Conservation (phyloP, 371 early-diverging fungal genomes). For the Amoeboaphelidium protococcarum region DNA sequence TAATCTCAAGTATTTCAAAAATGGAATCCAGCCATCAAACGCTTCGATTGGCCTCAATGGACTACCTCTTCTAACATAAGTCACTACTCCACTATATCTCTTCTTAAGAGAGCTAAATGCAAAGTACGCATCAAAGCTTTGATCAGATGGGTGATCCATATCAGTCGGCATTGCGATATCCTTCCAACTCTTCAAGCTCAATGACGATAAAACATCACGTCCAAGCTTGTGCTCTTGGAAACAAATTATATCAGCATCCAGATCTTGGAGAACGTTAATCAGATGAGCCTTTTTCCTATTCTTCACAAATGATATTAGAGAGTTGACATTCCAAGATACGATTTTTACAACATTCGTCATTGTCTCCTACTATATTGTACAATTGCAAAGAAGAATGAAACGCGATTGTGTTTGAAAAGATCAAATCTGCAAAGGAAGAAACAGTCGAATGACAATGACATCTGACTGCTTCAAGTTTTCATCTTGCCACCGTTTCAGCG, state of each 20-base stretch:
- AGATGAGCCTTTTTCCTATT: constrained; percentile 24
- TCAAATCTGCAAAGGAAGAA: no score
- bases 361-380: no score
- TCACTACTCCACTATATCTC: constrained; percentile 41
- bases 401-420: no score
- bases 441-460: no score
- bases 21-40: not conserved
- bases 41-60: not conserved
- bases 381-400: no score
- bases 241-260: constrained; percentile 42
- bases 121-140: constrained; percentile 40
- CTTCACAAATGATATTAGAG: constrained; percentile 21
- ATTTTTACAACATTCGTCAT: constrained; percentile 14
- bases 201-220: constrained; percentile 14
- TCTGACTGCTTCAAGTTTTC: no score
- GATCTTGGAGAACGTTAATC: constrained; percentile 17
- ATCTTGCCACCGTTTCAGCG: no score
- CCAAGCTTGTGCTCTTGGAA: constrained; percentile 54
- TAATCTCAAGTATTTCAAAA: constrained; percentile 39
- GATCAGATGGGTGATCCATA: constrained; percentile 25
- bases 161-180: constrained; percentile 37
- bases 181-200: constrained; percentile 22
- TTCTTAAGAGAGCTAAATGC: constrained; percentile 24
- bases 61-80: constrained; percentile 3
- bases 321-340: constrained; percentile 36